These are phyloP conservation scores for Nepenthes alata DNA, from an alignment of 179 eudicot genomes.

Conservation along the genomic window DNA sequence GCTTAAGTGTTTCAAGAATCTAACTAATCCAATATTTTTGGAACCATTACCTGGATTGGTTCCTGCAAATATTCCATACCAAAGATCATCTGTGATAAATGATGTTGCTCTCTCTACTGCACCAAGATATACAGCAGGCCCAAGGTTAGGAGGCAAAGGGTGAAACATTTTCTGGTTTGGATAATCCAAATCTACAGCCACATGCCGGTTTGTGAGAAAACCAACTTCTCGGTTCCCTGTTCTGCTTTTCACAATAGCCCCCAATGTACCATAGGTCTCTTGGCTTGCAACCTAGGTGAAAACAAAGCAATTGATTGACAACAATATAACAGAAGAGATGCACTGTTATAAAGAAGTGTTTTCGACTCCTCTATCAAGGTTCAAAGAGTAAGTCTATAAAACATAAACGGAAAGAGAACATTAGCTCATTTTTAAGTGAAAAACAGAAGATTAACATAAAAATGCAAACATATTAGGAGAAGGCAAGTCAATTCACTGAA, in stretches of 20 bases:
- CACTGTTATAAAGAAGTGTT: no score
- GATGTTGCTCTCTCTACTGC: constrained; percentile 98
- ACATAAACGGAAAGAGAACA: no score
- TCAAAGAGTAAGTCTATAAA: no score
- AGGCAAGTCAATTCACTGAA: no score
- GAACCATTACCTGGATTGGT: constrained; percentile 63
- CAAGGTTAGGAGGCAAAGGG: constrained; percentile 90
- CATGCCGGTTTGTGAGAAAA: constrained; percentile 89
- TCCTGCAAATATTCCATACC: constrained; percentile 98
- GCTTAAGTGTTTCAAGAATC: no score
- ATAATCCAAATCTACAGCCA: constrained; percentile 87
- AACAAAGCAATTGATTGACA: no score
- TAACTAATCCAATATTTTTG: background rate
- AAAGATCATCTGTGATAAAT: constrained; percentile 82
- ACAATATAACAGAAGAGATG: no score
- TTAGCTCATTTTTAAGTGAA: no score
- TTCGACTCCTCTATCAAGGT: no score
- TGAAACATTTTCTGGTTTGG: constrained; percentile 98
- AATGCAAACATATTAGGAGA: no score
- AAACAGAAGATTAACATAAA: no score
- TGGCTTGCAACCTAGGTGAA: constrained; percentile 71
- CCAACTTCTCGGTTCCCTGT: constrained; percentile 87
- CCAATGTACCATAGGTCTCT: constrained; percentile 92
- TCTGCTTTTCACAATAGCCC: constrained; percentile 92
- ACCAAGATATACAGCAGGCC: constrained; percentile 92